Evolutionary conservation across 2,329 filamentous ascomycete species (phyloP).

Genomic region (Paracoccidioides brasiliensis): DNA sequence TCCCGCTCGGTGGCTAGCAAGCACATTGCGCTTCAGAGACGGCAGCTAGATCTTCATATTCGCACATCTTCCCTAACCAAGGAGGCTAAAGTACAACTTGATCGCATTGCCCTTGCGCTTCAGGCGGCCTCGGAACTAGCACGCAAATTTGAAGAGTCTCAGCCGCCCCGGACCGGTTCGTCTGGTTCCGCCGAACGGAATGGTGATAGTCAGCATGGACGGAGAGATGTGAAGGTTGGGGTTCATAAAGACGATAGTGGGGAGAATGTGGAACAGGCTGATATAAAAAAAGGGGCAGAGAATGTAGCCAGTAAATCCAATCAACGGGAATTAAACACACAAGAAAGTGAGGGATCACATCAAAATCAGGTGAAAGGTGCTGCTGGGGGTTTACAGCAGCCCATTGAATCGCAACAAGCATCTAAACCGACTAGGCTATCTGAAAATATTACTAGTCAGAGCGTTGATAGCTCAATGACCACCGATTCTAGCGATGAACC

Average conservation of each 20-base stretch:
- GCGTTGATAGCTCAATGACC: not conserved
- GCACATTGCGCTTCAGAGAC: constrained; percentile 45
- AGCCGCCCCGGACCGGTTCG: not conserved
- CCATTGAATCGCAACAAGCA: not conserved
- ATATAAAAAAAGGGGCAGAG: not conserved
- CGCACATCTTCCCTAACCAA: constrained; percentile 53
- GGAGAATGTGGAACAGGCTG: not conserved
- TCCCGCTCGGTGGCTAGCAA: constrained; percentile 54
- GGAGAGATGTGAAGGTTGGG: not conserved
- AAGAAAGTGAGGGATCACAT: not conserved
- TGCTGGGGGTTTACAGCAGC: not conserved
- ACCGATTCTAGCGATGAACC: constrained; percentile 28
- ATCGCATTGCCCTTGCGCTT: constrained; percentile 47
- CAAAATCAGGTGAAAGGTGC: not conserved
- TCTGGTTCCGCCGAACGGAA: not conserved
- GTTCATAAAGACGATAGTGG: not conserved
- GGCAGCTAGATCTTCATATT: constrained; percentile 50
- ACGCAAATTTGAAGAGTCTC: constrained; percentile 42
- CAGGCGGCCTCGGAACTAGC: constrained; percentile 48
- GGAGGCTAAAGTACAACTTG: constrained; percentile 48
- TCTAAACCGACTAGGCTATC: not conserved
- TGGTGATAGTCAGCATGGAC: not conserved
- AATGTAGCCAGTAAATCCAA: not conserved
- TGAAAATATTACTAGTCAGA: not conserved
- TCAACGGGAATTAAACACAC: not conserved